Evolutionary conservation across 768 basidiomycete species (phyloP), one percentile per base, ranked within the genome.

Genomic region (Chalciporus pseudorubinellus): DNA sequence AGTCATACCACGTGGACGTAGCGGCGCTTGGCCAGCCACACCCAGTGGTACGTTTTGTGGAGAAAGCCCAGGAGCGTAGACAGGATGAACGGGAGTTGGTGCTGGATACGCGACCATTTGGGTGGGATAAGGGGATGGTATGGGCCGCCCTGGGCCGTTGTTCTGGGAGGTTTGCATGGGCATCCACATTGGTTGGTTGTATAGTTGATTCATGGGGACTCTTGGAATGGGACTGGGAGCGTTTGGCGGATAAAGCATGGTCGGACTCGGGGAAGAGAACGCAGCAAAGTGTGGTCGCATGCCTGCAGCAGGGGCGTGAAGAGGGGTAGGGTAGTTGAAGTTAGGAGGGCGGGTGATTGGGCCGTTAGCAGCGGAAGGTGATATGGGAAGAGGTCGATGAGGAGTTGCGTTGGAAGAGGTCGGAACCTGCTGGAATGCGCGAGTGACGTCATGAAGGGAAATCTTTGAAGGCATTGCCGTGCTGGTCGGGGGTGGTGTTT

Each of bases 341-440:
- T 41, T 57, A 19, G 56, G 60, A 50, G 60, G 67, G 20, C 68
- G 70, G 9, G 58, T 59, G 22, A 58, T 62, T 41, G 58, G 56
- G 16, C 64, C 64, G 41, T 66, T 75, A 1, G 70, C 72, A 5
- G 73, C 68, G 16, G 82, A 71, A 19, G 82, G 77, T 19, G 84
- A 80, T 46, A 81, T 70, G 2, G 81, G 70, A 22, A 64, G 56
- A 28, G 77, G 70, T 54, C 82, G 76, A 55, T 75, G 77, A 33
- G 74, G 62, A 12, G 76, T 63, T 40, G 76, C 68, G 42, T 65
- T 78, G 13, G 78, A 77, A 3, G 87, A 76, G 6, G 81, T 71
- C 3, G 90, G 90, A 22, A 92, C 91, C 68, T 85, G 85, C 63
- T 93, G 91, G 72, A 93, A 93, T 19, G 90, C 89, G 51, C 87